Base-by-base conservation (phyloP, 371 early-diverging fungal species). In the Funneliformis caledonium region DNA sequence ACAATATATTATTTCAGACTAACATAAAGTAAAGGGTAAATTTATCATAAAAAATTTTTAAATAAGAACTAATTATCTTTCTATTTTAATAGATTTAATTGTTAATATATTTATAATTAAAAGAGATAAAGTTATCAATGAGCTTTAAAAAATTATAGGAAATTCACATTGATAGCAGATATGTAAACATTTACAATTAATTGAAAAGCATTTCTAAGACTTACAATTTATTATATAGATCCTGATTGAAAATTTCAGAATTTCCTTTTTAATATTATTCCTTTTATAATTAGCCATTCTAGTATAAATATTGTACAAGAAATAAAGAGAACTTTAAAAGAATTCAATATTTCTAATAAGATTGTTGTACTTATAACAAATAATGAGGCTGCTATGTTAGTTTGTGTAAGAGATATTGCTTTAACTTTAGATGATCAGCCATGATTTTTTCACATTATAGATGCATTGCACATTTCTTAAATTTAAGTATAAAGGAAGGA, bases 221-320 rank as follows among this genome's bases (percentile, higher is more conserved):
- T 61, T 2, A 76, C 62, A n/a, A 76, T 76, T 61, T 45, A 76
- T 76, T 59, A 47, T 42, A 19, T 76, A 31, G 62, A 76, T 76
- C 2, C 10, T 14, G 4, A 76, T 16, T 76, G 76, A 45, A 4
- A 7, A 1, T 45, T 68, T 37, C 1, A 3, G 3, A 37, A 37
- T 37, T 37, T 37, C 37, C 37, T 37, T 37, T 1, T 43, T 16
- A 10, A 7, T 7, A 68, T 68, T 43, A 42, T 68, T n/a, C 16
- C 43, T 37, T 68, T 68, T 68, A 10, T 45, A 16, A 68, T 42
- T 68, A 68, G 68, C 4, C 1, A 68, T 68, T 37, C 14, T 16
- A 5, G n/a, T 16, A 37, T 68, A 0, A 68, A 68, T 16, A 68
- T 68, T 3, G 10, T 16, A 68, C 3, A 68, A 42, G 43, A 31